phyloP scores from a whole-genome alignment of 2,329 filamentous ascomycete species.

The Arthrobotrys entomopaga region DNA sequence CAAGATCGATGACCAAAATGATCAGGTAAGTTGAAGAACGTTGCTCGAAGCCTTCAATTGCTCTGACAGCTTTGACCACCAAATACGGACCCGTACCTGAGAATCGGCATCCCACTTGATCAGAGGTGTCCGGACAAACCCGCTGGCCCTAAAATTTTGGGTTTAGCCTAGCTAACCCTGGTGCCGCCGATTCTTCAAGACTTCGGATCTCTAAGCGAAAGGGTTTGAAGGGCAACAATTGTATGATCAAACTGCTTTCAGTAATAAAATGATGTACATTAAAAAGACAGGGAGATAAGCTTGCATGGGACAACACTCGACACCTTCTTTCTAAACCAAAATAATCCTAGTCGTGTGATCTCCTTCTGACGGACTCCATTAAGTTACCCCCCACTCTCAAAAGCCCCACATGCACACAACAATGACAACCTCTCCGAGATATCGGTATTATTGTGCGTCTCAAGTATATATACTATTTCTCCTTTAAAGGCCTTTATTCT shows the following conservation, averaged over 20 bases:
- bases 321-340: conserved; percentile 21
- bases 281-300: conserved; percentile 32
- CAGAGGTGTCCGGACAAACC: conserved; percentile 35
- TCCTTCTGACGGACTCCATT: neutral
- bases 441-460: conserved; percentile 12
- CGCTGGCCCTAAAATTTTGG: conserved; percentile 12
- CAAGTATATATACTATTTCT: too few species aligned
- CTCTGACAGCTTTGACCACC: conserved; percentile 16
- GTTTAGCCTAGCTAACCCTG: conserved; percentile 50
- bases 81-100: conserved; percentile 36
- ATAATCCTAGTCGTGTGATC: conserved; percentile 43
- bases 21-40: conserved; percentile 42
- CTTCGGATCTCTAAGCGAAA: conserved; percentile 39
- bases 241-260: neutral
- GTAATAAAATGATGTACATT: neutral
- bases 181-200: conserved; percentile 39
- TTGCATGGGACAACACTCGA: conserved; percentile 22
- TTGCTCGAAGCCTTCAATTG: conserved; percentile 30
- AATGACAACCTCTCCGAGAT: conserved; percentile 19
- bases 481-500: too few species aligned
- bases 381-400: conserved; percentile 16
- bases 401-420: neutral
- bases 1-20: conserved; percentile 42
- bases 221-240: conserved; percentile 4
- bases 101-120: conserved; percentile 43